A percentile compares a stretch with the other conserved stretches of the same genome.
Conservation (phyloP, 257 asterid genomes). For the Penstemon barbatus region DNA sequence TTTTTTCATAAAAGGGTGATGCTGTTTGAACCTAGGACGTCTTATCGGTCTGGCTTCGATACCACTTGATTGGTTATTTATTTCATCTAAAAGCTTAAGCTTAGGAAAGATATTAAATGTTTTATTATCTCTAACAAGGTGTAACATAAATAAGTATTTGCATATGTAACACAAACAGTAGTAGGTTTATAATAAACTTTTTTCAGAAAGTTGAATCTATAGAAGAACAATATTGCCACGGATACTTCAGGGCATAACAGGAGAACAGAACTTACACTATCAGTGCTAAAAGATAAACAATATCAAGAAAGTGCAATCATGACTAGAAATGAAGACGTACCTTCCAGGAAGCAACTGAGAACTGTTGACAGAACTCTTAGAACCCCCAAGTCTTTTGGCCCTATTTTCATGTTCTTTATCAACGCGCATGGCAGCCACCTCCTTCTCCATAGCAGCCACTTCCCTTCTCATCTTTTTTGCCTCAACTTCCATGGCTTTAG, state of each 20-base stretch:
- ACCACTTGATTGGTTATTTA: too few species aligned
- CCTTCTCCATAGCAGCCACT: constrained; percentile 99
- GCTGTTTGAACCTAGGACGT: too few species aligned
- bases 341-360: constrained; percentile 82
- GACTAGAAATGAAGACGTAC: constrained; percentile 36
- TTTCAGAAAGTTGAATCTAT: background rate
- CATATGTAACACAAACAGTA: constrained; percentile 7
- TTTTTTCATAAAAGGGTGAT: too few species aligned
- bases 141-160: background rate
- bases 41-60: too few species aligned
- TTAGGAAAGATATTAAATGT: too few species aligned
- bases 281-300: background rate
- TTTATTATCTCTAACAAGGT: too few species aligned
- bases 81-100: too few species aligned
- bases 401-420: constrained; percentile 83
- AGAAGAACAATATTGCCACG: constrained; percentile 1
- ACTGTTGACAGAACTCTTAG: constrained; percentile 62
- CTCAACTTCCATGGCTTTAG: constrained; percentile 98
- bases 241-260: background rate
- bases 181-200: background rate
- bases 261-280: background rate
- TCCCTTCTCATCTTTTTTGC: constrained; percentile 99
- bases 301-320: background rate
- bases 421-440: constrained; percentile 94
- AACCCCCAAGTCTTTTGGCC: constrained; percentile 63